These are phyloP conservation scores for Panicum hallii DNA, from an alignment of 202 grass and related monocot species.

Conservation along the genomic window DNA sequence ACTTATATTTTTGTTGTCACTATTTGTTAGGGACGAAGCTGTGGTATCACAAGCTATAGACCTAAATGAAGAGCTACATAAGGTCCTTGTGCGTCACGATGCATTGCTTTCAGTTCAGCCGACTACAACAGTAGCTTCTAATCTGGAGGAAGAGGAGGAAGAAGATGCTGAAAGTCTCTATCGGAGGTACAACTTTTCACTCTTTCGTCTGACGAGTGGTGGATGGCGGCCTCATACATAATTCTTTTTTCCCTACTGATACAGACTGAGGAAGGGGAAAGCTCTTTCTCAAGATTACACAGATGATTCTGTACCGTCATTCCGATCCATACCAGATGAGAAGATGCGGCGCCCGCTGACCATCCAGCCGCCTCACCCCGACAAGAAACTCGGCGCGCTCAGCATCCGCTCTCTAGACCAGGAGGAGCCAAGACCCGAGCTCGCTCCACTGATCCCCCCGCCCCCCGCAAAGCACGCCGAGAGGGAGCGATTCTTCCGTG, in stretches of 20 bases:
- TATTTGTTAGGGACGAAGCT: conserved; percentile 78
- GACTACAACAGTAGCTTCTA: conserved; percentile 59
- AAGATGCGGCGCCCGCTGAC: conserved; percentile 77
- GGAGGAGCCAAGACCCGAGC: conserved; percentile 48
- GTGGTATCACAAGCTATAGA: conserved; percentile 83
- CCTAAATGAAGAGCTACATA: conserved; percentile 85
- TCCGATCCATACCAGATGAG: conserved; percentile 76
- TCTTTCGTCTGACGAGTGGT: not conserved
- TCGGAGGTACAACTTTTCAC: conserved; percentile 58
- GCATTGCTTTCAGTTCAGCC: conserved; percentile 77
- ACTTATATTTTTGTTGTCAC: conserved; percentile 13
- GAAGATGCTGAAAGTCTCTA: conserved; percentile 92
- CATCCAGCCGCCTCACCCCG: conserved; percentile 58
- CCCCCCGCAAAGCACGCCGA: conserved; percentile 72
- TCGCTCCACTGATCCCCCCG: conserved; percentile 61
- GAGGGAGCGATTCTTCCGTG: conserved; percentile 80
- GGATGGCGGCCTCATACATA: not conserved
- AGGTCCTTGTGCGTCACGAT: conserved; percentile 76
- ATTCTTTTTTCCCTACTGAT: conserved; percentile 4
- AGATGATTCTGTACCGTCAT: conserved; percentile 37
- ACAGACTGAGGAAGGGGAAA: conserved; percentile 89
- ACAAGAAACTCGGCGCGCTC: conserved; percentile 36
- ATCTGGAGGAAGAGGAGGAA: conserved; percentile 68
- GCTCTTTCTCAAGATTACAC: conserved; percentile 72
- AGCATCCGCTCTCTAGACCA: conserved; percentile 45